These are phyloP conservation scores for Beauveria sp. DNA, from an alignment of 2,329 filamentous ascomycete species.

Conservation along the genomic window DNA sequence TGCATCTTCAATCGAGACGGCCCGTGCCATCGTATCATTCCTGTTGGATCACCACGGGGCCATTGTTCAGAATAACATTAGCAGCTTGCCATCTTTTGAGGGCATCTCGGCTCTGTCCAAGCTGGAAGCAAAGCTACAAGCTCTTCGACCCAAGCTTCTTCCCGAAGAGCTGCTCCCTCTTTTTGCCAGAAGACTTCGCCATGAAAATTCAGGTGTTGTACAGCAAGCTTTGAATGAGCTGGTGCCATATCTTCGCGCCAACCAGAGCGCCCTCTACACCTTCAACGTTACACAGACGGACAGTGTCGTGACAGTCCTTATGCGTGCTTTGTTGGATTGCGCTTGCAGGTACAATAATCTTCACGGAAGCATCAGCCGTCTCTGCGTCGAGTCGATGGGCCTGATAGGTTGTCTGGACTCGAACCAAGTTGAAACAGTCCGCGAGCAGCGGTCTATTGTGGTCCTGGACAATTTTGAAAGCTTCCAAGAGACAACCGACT, in stretches of 20 bases:
- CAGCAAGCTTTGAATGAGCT: constrained; percentile 75
- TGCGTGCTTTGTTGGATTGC: constrained; percentile 76
- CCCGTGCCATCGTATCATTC: constrained; percentile 54
- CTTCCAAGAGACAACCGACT: constrained; percentile 72
- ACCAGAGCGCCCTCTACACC: constrained; percentile 73
- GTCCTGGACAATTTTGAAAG: constrained; percentile 80
- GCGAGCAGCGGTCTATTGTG: constrained; percentile 75
- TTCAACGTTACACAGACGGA: constrained; percentile 77
- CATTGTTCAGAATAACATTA: constrained; percentile 58
- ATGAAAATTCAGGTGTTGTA: constrained; percentile 82
- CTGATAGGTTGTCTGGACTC: constrained; percentile 87
- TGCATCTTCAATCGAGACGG: constrained; percentile 48
- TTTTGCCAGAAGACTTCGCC: constrained; percentile 65
- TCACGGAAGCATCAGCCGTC: constrained; percentile 57
- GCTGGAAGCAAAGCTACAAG: constrained; percentile 57
- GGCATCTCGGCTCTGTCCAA: constrained; percentile 62
- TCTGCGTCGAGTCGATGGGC: constrained; percentile 78
- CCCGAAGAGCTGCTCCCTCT: constrained; percentile 57
- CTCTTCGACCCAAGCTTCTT: constrained; percentile 45
- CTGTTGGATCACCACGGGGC: constrained; percentile 56
- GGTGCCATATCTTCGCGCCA: constrained; percentile 58
- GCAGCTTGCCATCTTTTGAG: constrained; percentile 70
- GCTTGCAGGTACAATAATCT: constrained; percentile 69
- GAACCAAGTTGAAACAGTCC: constrained; percentile 73
- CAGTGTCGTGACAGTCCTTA: constrained; percentile 60